Evolutionary conservation across 495 filamentous ascomycete genomes (phyloP), one percentile per base, ranked within the genome.

Genomic region (Patellaria atrata): DNA sequence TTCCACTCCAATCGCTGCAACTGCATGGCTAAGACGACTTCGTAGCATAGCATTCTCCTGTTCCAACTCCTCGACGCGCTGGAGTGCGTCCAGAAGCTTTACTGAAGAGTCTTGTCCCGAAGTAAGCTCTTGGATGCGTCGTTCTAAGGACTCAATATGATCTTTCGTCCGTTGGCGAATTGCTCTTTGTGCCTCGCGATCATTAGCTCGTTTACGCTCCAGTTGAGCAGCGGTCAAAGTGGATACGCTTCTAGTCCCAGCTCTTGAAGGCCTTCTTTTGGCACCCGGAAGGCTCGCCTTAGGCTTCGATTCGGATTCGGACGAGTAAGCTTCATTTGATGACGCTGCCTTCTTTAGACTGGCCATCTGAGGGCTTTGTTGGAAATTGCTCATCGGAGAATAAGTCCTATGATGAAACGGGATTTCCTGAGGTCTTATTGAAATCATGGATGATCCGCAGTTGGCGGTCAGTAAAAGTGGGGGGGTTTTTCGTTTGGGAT

Each of bases 131-230:
- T 66, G 68, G 25, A 89, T 70, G 30, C 73, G 70, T 32, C 64
- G 63, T 56, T 91, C 79, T 14, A 93, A 62, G 14, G 57, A 62
- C 34, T 85, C 80, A 41, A 91, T 89, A 47, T 84, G 77, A 35
- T 72, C 64, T 47, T 83, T 86, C 8, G 78, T 91, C 38, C 84
- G 67, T 46, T 82, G 76, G 11, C 84, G 68, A 38, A 91, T 93
- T 12, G 80, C 81, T 31, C 80, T 71, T 54, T 93, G 84, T 12
- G 84, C 84, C 56, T 86, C 80, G 25, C 84, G 71, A 52, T 93
- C 84, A 55, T 91, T 91, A 49, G 80, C 82, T 36, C 84, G 69
- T 57, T 93, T 93, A 28, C 71, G 59, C 37, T 76, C 71, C 16
- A 76, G 56, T 43, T 76, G 70, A 26, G 70, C 70, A 16, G 63